Percentiles rank a stretch among this genome's conserved stretches.
Evolutionary conservation across 2,329 filamentous ascomycete genomes (phyloP).

Genomic region (Talaromyces sp.): DNA sequence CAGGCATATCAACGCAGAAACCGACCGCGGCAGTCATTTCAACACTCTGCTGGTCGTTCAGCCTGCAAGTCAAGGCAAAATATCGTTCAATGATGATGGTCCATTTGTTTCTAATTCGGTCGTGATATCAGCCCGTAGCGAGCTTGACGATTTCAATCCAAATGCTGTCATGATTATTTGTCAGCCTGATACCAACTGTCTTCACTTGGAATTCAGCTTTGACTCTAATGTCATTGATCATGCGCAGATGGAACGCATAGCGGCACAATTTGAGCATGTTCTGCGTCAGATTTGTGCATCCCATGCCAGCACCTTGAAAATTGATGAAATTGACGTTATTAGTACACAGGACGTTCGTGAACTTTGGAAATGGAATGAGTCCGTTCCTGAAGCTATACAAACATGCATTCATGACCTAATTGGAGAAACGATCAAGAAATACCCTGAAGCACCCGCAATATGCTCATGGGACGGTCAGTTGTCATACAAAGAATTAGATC

Average conservation of each 20-base stretch:
- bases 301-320: background rate
- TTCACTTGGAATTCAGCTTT: slow-evolving; percentile 9
- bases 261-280: slow-evolving; percentile 10
- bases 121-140: background rate
- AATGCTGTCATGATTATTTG: slow-evolving; percentile 7
- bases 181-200: background rate
- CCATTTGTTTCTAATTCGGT: background rate
- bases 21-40: background rate
- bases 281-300: slow-evolving; percentile 2
- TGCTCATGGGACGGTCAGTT: slow-evolving; percentile 13
- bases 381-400: background rate
- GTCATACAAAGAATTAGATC: slow-evolving; percentile 9
- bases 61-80: background rate
- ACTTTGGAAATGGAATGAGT: slow-evolving; percentile 13
- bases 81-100: background rate
- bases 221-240: slow-evolving; percentile 3
- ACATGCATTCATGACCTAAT: slow-evolving; percentile 7
- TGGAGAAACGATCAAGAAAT: background rate
- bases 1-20: background rate
- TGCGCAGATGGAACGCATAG: slow-evolving; percentile 7
- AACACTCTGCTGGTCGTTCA: slow-evolving; percentile 10
- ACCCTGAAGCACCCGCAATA: slow-evolving; percentile 10
- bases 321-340: background rate
- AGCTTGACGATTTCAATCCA: slow-evolving; percentile 9
- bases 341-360: slow-evolving; percentile 6